These are phyloP conservation scores for Tubosaeta brunneosetosa DNA, from an alignment of 768 basidiomycete genomes.

Conservation along the genomic window DNA sequence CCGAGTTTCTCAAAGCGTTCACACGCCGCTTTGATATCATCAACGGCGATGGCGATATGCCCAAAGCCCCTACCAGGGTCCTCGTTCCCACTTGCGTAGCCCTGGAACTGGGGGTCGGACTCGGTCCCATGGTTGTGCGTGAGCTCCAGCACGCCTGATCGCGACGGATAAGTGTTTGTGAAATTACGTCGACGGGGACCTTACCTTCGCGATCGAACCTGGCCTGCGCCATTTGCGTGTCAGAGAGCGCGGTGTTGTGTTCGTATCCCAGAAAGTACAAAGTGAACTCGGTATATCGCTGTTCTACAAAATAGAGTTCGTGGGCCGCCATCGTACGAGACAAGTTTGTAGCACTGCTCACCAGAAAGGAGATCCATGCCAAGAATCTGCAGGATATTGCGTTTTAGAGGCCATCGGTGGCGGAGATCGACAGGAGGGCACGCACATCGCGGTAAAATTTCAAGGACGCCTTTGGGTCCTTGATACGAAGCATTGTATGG, in stretches of 20 bases:
- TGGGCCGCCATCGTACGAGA: background rate
- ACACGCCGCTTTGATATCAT: conserved; percentile 78
- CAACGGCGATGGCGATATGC: conserved; percentile 84
- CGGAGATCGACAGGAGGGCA: background rate
- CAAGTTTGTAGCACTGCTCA: conserved; percentile 21
- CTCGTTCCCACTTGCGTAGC: conserved; percentile 81
- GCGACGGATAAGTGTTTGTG: background rate
- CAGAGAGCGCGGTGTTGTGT: conserved; percentile 42
- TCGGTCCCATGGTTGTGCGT: conserved; percentile 93
- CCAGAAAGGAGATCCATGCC: conserved; percentile 75
- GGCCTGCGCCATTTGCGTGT: conserved; percentile 48
- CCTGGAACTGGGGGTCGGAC: conserved; percentile 66
- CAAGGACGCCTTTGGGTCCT: conserved; percentile 78
- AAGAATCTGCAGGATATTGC: conserved; percentile 36
- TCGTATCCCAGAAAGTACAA: conserved; percentile 87
- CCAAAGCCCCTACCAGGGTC: conserved; percentile 79
- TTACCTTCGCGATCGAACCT: conserved; percentile 65
- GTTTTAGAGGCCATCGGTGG: background rate
- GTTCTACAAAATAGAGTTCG: conserved; percentile 36
- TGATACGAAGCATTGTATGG: conserved; percentile 86
- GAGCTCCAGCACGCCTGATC: conserved; percentile 72
- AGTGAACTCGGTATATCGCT: conserved; percentile 57
- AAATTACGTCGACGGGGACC: background rate
- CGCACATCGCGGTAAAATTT: conserved; percentile 73
- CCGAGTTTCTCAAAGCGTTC: conserved; percentile 75